These are phyloP conservation scores for Diospyros kaki DNA, from an alignment of 148 eudicot species.

Conservation along the genomic window DNA sequence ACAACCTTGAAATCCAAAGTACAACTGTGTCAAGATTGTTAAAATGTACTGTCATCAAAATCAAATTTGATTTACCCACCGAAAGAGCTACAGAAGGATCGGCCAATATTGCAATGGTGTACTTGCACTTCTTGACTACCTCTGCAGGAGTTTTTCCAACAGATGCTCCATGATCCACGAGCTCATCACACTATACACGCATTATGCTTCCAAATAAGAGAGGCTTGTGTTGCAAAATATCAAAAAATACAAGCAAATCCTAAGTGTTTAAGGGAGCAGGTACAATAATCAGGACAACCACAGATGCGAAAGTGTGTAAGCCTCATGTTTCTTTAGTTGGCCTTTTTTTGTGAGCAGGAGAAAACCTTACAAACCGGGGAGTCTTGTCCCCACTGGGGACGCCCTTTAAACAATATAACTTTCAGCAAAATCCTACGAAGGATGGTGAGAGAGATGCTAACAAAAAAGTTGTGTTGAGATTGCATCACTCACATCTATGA, in stretches of 20 bases:
- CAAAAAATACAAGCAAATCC: slow-evolving; percentile 1
- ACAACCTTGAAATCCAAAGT: slow-evolving; percentile 51
- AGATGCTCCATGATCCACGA: slow-evolving; percentile 87
- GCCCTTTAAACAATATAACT: no score
- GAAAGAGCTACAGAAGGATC: slow-evolving; percentile 94
- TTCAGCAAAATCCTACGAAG: no score
- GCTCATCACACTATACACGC: slow-evolving; percentile 78
- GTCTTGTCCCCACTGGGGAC: no score
- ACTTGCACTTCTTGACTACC: slow-evolving; percentile 87
- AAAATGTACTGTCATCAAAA: not conserved
- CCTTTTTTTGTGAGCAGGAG: not conserved
- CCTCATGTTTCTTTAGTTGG: not conserved
- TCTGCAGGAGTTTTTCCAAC: slow-evolving; percentile 82
- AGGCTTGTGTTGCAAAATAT: not conserved
- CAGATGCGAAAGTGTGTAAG: not conserved
- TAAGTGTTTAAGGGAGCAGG: not conserved
- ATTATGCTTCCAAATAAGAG: not conserved
- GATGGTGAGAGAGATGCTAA: no score
- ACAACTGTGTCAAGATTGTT: not conserved
- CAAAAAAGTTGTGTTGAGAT: no score
- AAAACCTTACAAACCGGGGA: not conserved
- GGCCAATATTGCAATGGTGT: slow-evolving; percentile 85
- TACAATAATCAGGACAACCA: not conserved
- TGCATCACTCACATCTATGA: no score
- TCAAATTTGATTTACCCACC: slow-evolving; percentile 35